Conservation (phyloP, 2,329 filamentous ascomycete genomes). For the Didymellaceae sp. region DNA sequence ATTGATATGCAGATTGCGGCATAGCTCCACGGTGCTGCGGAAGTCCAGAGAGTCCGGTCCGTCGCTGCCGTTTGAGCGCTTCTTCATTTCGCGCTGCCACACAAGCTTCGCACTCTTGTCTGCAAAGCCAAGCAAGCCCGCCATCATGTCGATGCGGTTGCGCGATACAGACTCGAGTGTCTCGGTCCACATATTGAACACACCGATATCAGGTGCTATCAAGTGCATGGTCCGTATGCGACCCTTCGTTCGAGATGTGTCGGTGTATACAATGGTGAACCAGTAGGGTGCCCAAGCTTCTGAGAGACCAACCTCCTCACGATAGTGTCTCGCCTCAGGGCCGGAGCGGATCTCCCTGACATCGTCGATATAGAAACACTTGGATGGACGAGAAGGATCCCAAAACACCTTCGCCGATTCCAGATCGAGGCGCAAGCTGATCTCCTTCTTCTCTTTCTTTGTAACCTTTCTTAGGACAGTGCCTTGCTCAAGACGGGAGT, state of each 20-base stretch:
- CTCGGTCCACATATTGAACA: slow-evolving; percentile 79
- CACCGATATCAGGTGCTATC: slow-evolving; percentile 75
- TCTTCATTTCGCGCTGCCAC: slow-evolving; percentile 85
- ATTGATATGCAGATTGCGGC: slow-evolving; percentile 90
- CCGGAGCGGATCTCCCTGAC: slow-evolving; percentile 89
- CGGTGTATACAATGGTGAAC: slow-evolving; percentile 88
- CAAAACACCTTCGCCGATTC: slow-evolving; percentile 87
- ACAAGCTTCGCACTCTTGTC: slow-evolving; percentile 83
- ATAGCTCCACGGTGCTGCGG: slow-evolving; percentile 79
- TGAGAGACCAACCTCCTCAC: slow-evolving; percentile 78
- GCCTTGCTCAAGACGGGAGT: slow-evolving; percentile 77
- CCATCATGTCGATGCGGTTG: slow-evolving; percentile 88
- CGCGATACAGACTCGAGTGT: slow-evolving; percentile 84
- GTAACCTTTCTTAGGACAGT: slow-evolving; percentile 82
- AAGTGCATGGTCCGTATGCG: slow-evolving; percentile 83
- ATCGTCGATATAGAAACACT: slow-evolving; percentile 92
- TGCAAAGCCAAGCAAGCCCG: slow-evolving; percentile 75
- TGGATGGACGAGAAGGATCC: slow-evolving; percentile 79
- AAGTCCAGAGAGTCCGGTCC: slow-evolving; percentile 78
- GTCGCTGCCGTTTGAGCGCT: slow-evolving; percentile 60
- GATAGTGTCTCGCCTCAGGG: slow-evolving; percentile 84
- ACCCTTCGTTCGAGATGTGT: slow-evolving; percentile 78
- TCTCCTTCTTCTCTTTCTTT: slow-evolving; percentile 76
- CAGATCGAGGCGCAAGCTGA: slow-evolving; percentile 79
- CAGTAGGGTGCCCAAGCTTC: slow-evolving; percentile 73